Conservation (phyloP, 2,329 filamentous ascomycete genomes). For the Leptosphaerulina australis region DNA sequence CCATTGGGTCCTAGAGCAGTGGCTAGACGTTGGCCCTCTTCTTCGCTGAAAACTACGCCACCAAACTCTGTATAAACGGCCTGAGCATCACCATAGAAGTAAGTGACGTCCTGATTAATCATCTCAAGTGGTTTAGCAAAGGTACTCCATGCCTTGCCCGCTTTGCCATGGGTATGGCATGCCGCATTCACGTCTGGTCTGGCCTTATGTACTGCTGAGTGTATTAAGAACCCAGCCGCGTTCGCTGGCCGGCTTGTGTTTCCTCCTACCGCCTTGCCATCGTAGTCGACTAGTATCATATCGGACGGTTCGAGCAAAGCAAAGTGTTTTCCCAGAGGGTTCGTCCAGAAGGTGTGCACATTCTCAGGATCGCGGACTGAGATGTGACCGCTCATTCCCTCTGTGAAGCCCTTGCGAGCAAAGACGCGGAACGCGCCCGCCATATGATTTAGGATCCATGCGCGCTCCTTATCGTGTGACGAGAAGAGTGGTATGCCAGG, state of each 20-base stretch:
- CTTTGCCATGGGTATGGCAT: slow-evolving; percentile 71
- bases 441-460: slow-evolving; percentile 70
- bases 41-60: slow-evolving; percentile 66
- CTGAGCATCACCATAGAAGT: slow-evolving; percentile 67
- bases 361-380: slow-evolving; percentile 69
- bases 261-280: slow-evolving; percentile 68
- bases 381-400: slow-evolving; percentile 73
- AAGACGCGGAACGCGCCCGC: slow-evolving; percentile 71
- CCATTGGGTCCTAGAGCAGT: slow-evolving; percentile 66
- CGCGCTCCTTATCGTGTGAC: slow-evolving; percentile 62
- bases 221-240: slow-evolving; percentile 72
- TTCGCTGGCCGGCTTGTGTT: slow-evolving; percentile 67
- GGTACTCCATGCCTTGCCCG: slow-evolving; percentile 70
- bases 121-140: slow-evolving; percentile 72
- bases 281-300: slow-evolving; percentile 69
- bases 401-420: slow-evolving; percentile 67
- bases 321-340: slow-evolving; percentile 69
- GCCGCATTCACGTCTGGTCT: slow-evolving; percentile 69
- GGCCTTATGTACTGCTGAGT: slow-evolving; percentile 70
- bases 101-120: slow-evolving; percentile 71
- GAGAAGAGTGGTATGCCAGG: slow-evolving; percentile 63
- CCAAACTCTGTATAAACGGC: slow-evolving; percentile 69
- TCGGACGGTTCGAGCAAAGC: slow-evolving; percentile 68
- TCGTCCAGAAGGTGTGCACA: slow-evolving; percentile 70
- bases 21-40: slow-evolving; percentile 70